phyloP scores from a whole-genome alignment of 2,329 filamentous ascomycete species.

The Rutstroemia sp. region DNA sequence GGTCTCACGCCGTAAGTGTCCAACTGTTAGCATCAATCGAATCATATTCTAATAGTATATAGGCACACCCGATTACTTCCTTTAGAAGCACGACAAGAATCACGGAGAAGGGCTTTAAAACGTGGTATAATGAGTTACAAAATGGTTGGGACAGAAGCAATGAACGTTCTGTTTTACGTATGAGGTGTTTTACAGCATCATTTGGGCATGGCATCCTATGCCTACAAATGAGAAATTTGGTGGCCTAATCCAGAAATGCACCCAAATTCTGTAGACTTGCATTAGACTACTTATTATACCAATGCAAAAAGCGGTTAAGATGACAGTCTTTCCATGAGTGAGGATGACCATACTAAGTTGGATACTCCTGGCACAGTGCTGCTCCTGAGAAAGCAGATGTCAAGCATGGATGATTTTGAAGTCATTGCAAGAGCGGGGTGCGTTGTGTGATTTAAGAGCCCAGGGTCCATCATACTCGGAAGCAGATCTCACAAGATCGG shows the following conservation, averaged over 20 bases:
- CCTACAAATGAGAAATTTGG: slow-evolving; percentile 4
- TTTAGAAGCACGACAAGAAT: slow-evolving; percentile 46
- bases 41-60: slow-evolving; percentile 11
- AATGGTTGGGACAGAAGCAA: slow-evolving; percentile 15
- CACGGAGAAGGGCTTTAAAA: slow-evolving; percentile 7
- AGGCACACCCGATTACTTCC: slow-evolving; percentile 96
- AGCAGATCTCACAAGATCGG: too few species aligned
- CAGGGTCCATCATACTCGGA: too few species aligned
- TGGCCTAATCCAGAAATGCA: slow-evolving; percentile 9
- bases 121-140: slow-evolving; percentile 6
- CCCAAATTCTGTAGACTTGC: slow-evolving; percentile 25
- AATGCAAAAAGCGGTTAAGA: slow-evolving; percentile 22
- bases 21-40: background rate
- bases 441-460: too few species aligned
- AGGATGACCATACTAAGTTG: background rate
- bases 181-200: slow-evolving; percentile 13
- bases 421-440: too few species aligned
- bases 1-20: slow-evolving; percentile 76
- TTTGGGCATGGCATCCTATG: slow-evolving; percentile 11
- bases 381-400: too few species aligned
- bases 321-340: background rate
- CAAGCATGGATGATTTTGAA: too few species aligned
- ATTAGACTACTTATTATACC: slow-evolving; percentile 24
- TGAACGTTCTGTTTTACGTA: slow-evolving; percentile 22
- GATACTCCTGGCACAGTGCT: too few species aligned